These are phyloP conservation scores for Didymella sp. DNA, from an alignment of 2,329 filamentous ascomycete genomes.

Conservation along the genomic window DNA sequence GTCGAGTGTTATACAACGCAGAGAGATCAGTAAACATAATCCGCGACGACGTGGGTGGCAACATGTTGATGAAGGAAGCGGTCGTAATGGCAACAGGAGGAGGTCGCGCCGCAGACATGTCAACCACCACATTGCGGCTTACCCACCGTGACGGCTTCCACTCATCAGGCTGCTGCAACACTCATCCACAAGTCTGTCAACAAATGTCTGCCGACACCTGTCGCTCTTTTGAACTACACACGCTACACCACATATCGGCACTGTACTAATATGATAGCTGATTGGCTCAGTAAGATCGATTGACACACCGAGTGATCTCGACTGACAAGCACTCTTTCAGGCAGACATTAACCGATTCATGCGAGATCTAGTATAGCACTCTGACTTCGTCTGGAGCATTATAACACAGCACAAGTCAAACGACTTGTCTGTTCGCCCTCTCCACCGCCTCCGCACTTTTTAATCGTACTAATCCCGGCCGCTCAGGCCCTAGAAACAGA, in stretches of 20 bases:
- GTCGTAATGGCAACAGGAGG: too few species aligned
- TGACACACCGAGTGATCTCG: neutral
- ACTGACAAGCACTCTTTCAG: neutral
- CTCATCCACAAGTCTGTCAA: neutral
- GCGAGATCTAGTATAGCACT: neutral
- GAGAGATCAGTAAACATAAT: too few species aligned
- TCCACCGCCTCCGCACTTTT: neutral
- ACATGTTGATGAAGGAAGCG: too few species aligned
- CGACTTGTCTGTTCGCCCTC: neutral
- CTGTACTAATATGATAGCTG: neutral
- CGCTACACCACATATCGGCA: neutral
- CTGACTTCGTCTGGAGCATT: neutral
- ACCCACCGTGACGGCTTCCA: neutral
- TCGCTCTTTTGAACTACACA: too few species aligned
- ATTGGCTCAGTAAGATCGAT: neutral
- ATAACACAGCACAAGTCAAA: neutral
- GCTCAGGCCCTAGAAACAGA: neutral
- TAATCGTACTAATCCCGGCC: neutral
- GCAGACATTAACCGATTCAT: neutral
- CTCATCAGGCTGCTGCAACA: too few species aligned
- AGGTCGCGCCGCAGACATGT: neutral
- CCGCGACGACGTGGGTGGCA: too few species aligned
- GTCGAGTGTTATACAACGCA: too few species aligned
- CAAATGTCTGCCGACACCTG: neutral
- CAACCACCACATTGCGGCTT: neutral